Conservation (phyloP, 257 asterid genomes). For the Striga asiatica region DNA sequence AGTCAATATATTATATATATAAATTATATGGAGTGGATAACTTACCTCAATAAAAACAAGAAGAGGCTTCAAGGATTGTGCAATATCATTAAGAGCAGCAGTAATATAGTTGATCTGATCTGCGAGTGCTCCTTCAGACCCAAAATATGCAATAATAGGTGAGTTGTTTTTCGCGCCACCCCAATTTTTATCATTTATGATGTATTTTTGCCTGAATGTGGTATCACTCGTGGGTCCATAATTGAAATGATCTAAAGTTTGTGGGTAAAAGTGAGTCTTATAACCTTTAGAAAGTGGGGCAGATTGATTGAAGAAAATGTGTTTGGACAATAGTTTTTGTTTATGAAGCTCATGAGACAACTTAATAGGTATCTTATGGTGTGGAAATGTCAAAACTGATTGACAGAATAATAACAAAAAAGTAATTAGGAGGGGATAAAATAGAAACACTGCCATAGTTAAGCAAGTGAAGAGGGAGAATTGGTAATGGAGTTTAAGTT, state of each 20-base stretch:
- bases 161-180: conserved; percentile 35
- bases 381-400: conserved; percentile 1
- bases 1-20: too few species aligned
- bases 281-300: conserved; percentile 14
- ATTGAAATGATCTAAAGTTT: conserved; percentile 77
- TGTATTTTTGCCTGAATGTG: conserved; percentile 46
- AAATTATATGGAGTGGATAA: too few species aligned
- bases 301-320: neutral
- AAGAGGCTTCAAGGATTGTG: conserved; percentile 56
- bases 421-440: conserved; percentile 14
- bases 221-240: conserved; percentile 46
- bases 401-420: neutral
- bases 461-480: too few species aligned
- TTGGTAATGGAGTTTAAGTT: too few species aligned
- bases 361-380: conserved; percentile 10
- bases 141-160: conserved; percentile 59
- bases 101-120: conserved; percentile 4
- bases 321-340: neutral
- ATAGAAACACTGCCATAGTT: neutral
- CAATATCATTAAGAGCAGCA: conserved; percentile 50
- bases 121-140: conserved; percentile 51
- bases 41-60: conserved; percentile 63
- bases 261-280: conserved; percentile 36
- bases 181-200: conserved; percentile 37
- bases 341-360: conserved; percentile 9